Conservation (phyloP, 495 filamentous ascomycete genomes). For the Talaromyces liani region DNA sequence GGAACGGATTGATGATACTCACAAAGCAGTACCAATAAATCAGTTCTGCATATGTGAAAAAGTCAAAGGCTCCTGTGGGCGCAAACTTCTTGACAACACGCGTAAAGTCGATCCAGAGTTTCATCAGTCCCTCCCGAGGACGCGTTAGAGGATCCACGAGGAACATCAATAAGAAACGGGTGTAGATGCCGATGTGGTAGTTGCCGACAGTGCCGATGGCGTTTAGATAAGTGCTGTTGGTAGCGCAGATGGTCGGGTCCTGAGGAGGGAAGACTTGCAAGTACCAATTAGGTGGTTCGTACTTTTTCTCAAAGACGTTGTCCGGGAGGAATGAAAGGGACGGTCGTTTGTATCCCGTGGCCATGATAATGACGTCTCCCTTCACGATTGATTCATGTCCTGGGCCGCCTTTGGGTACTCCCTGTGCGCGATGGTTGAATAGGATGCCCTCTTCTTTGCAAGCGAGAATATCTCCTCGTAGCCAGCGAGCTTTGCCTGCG, state of each 20-base stretch:
- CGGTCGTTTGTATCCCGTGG: conserved; percentile 73
- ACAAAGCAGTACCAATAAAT: conserved; percentile 81
- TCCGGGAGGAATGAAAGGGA: conserved; percentile 65
- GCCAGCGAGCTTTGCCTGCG: conserved; percentile 66
- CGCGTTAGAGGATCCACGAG: conserved; percentile 68
- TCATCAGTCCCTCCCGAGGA: conserved; percentile 67
- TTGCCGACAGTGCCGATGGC: conserved; percentile 76
- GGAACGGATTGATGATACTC: conserved; percentile 72
- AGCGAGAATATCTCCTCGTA: conserved; percentile 67
- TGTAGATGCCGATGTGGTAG: conserved; percentile 87
- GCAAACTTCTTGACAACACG: conserved; percentile 59
- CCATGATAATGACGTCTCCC: conserved; percentile 75
- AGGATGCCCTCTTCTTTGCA: conserved; percentile 57
- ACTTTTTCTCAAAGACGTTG: conserved; percentile 61
- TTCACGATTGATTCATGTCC: conserved; percentile 54
- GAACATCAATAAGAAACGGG: conserved; percentile 78
- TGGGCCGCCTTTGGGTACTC: conserved; percentile 65
- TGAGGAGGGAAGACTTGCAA: conserved; percentile 69
- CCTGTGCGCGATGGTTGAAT: conserved; percentile 64
- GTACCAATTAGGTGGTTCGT: conserved; percentile 80
- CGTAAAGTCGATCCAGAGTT: conserved; percentile 81
- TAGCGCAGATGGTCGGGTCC: conserved; percentile 58
- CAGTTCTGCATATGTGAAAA: conserved; percentile 82
- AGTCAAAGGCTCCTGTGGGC: conserved; percentile 70
- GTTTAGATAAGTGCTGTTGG: conserved; percentile 79